These are phyloP conservation scores for Murraya koenigii DNA, from an alignment of 345 rosid genomes.

Conservation along the genomic window DNA sequence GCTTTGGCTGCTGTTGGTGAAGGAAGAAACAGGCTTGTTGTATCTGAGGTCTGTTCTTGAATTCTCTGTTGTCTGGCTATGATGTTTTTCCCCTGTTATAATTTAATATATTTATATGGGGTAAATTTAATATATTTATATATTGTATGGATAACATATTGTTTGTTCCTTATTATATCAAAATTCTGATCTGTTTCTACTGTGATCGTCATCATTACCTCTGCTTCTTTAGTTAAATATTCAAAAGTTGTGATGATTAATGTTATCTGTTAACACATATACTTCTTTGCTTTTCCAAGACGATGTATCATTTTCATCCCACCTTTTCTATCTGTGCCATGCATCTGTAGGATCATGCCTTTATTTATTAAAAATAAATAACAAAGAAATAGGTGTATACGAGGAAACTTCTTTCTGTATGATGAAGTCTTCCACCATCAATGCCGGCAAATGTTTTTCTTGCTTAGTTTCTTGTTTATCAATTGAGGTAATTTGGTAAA, in stretches of 20 bases:
- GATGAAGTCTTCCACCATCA: background rate
- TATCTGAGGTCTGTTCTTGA: slow-evolving; percentile 68
- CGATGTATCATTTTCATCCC: background rate
- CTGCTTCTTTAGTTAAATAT: background rate
- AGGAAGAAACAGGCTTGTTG: slow-evolving; percentile 68
- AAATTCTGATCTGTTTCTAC: background rate
- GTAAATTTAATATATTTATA: too few relatives aligned
- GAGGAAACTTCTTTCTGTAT: background rate
- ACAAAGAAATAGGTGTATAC: background rate
- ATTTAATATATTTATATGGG: too few relatives aligned
- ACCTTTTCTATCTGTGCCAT: background rate
- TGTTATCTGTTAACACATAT: background rate
- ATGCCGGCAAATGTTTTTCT: background rate
- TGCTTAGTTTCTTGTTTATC: background rate
- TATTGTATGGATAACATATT: background rate
- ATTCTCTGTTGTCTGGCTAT: slow-evolving; percentile 1
- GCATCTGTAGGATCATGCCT: background rate
- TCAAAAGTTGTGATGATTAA: background rate
- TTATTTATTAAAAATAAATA: background rate
- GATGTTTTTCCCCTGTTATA: background rate
- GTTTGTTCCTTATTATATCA: background rate
- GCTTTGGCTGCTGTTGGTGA: slow-evolving; percentile 54
- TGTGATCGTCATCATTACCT: background rate
- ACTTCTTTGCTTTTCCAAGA: background rate
- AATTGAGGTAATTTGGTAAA: background rate